Evolutionary conservation across 2,329 filamentous ascomycete species (phyloP).

Genomic region (Chrysoporthe austroafricana): DNA sequence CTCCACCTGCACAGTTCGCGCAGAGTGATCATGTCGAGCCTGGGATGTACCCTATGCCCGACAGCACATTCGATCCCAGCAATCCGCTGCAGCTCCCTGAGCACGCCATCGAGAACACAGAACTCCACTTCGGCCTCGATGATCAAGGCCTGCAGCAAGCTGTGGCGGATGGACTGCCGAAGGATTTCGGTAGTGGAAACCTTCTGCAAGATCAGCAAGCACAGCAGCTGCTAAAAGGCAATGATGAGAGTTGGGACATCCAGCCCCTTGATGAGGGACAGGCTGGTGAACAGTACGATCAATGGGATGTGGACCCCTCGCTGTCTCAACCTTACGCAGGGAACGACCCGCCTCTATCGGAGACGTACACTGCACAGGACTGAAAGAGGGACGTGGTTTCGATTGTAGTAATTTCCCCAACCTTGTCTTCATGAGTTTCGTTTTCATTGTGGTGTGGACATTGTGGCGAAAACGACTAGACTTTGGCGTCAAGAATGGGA

Average conservation of each 20-base stretch:
- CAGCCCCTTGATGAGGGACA: conserved; percentile 23
- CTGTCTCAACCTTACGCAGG: conserved; percentile 21
- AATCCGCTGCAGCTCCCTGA: conserved; percentile 24
- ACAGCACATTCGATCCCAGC: conserved; percentile 18
- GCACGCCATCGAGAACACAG: conserved; percentile 19
- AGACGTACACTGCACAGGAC: conserved; percentile 25
- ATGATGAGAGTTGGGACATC: conserved; percentile 25
- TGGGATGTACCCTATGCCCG: conserved; percentile 11
- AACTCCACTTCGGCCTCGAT: conserved; percentile 10
- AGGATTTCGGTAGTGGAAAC: not conserved
- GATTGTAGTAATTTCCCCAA: not conserved
- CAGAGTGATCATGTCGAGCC: conserved; percentile 11
- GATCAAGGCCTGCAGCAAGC: not conserved
- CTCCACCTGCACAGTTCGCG: conserved; percentile 19
- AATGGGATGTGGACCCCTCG: conserved; percentile 26
- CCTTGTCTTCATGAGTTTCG: not conserved
- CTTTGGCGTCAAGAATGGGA: conserved; percentile 11
- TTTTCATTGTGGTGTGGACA: not conserved
- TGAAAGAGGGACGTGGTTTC: conserved; percentile 2
- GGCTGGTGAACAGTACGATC: conserved; percentile 21
- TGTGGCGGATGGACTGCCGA: not conserved
- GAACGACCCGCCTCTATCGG: conserved; percentile 25
- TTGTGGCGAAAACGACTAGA: conserved; percentile 12
- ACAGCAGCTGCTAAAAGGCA: conserved; percentile 14
- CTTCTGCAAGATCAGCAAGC: conserved; percentile 20